Base-by-base conservation (phyloP, 352 stramenopile species). In the Globisporangium paddicum region DNA sequence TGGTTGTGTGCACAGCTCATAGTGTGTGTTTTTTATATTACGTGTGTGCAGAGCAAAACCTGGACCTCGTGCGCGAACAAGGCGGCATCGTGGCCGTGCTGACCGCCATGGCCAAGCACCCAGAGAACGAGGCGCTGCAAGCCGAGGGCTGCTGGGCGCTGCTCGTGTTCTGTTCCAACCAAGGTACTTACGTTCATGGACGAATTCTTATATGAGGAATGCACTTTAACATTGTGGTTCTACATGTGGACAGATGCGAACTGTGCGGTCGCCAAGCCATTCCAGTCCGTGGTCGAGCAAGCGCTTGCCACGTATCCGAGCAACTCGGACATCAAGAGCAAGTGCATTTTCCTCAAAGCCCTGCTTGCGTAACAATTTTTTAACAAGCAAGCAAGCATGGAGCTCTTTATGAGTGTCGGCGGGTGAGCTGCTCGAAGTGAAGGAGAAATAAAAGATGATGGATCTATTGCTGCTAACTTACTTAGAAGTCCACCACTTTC, bases 401-500 rank as follows among this genome's bases (percentile, higher is more conserved):
- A 7, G 37, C 42, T 48, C 42, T 48, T 21, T 48, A 48, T 48
- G n/a, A 41, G n/a, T 41, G 37, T 14, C 19, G 37, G 37, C 37
- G 37, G 16, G 46, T 14, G 45, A 58, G 26, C 26, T 37, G 30
- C 42, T n/a, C 9, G 48, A 37, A 16, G 25, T 28, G 9, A 30
- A 30, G 42, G 26, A 48, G 16, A 48, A 18, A 48, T 48, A 48
- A n/a, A 48, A n/a, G n/a, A 7, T 9, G 10, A n/a, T 48, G 8
- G 19, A n/a, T 19, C 37, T 41, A n/a, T n/a, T n/a, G 37, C 37
- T 41, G 37, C 19, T 19, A 18, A 14, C n/a, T 30, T 49, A 58
- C 51, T 70, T 84, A 97, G 62, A 86, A 97, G 59, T 97, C 82
- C 42, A 97, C 76, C 25, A 90, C 87, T 63, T 87, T 92, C 63